Percentiles rank a stretch among this genome's conserved stretches.
phyloP scores from a whole-genome alignment of 2,329 filamentous ascomycete genomes.

The Lachnellula occidentalis region DNA sequence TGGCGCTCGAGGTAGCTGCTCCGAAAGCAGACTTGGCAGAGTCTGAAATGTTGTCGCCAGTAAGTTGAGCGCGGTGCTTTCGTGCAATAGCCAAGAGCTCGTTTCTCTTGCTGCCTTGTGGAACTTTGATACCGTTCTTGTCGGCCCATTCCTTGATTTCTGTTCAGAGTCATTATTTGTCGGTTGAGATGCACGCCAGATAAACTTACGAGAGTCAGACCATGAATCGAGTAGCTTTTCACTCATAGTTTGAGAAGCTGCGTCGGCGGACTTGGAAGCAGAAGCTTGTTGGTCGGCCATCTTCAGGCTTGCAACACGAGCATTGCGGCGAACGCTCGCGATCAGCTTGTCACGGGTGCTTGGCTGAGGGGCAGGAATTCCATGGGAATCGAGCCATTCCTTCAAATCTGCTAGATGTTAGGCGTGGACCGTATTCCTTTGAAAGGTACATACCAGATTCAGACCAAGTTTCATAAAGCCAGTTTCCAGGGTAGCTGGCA shows the following conservation, averaged over 20 bases:
- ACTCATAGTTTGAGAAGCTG: slow-evolving; percentile 68
- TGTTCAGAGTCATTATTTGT: slow-evolving; percentile 10
- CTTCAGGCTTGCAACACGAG: slow-evolving; percentile 69
- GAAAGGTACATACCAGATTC: slow-evolving; percentile 48
- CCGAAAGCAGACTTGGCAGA: slow-evolving; percentile 59
- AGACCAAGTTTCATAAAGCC: slow-evolving; percentile 87
- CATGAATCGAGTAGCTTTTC: slow-evolving; percentile 85
- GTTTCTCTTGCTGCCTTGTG: slow-evolving; percentile 82
- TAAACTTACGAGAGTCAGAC: slow-evolving; percentile 59
- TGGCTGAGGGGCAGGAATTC: slow-evolving; percentile 80
- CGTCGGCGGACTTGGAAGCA: slow-evolving; percentile 59
- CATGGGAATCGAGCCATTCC: slow-evolving; percentile 84
- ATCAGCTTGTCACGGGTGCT: slow-evolving; percentile 81
- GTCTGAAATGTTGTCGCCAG: slow-evolving; percentile 55
- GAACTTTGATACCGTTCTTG: slow-evolving; percentile 83
- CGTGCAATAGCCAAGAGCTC: slow-evolving; percentile 86
- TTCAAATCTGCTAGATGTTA: slow-evolving; percentile 61
- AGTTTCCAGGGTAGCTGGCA: slow-evolving; percentile 83
- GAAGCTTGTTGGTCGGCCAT: slow-evolving; percentile 55
- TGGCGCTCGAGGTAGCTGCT: slow-evolving; percentile 68
- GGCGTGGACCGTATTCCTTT: neutral
- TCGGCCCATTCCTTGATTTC: slow-evolving; percentile 90
- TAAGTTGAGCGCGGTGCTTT: slow-evolving; percentile 71
- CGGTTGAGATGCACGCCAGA: too few species aligned
- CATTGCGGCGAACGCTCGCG: slow-evolving; percentile 84